Percentiles rank a stretch among this genome's conserved stretches.
These are phyloP conservation scores for Termitomyces sp. DNA, from an alignment of 1,284 basidiomycete species.

Conservation along the genomic window DNA sequence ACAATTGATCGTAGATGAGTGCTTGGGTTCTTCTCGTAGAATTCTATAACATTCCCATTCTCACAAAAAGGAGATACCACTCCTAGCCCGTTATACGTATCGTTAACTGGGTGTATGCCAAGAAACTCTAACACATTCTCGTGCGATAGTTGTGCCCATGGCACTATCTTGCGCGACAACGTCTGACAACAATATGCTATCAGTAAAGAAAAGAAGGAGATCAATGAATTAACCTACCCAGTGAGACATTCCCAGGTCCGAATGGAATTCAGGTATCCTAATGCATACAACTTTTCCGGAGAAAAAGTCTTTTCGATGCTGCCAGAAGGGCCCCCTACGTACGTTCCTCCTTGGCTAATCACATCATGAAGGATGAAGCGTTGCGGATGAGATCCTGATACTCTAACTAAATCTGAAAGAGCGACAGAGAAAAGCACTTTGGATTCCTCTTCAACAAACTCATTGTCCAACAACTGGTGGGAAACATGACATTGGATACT, in stretches of 20 bases:
- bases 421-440: slow-evolving; percentile 5
- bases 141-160: slow-evolving; percentile 23
- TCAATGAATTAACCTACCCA: too few species aligned
- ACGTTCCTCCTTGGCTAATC: not conserved
- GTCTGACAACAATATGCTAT: not conserved
- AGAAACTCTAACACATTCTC: slow-evolving; percentile 23
- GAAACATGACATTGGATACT: not conserved
- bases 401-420: slow-evolving; percentile 6
- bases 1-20: too few species aligned
- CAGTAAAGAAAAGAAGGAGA: too few species aligned
- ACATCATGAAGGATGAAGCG: slow-evolving; percentile 8
- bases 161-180: not conserved
- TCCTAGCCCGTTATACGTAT: slow-evolving; percentile 7
- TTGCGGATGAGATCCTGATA: slow-evolving; percentile 5
- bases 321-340: not conserved
- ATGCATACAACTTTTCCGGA: not conserved
- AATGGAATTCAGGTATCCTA: not conserved
- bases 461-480: slow-evolving; percentile 6
- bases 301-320: not conserved
- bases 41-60: slow-evolving; percentile 21
- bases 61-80: slow-evolving; percentile 24
- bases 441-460: slow-evolving; percentile 3
- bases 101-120: slow-evolving; percentile 19
- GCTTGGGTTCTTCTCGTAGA: slow-evolving; percentile 10
- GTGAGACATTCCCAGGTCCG: not conserved